Base-by-base conservation (phyloP, 129 eudicot genomes). In the Heracleum sosnowskyi region DNA sequence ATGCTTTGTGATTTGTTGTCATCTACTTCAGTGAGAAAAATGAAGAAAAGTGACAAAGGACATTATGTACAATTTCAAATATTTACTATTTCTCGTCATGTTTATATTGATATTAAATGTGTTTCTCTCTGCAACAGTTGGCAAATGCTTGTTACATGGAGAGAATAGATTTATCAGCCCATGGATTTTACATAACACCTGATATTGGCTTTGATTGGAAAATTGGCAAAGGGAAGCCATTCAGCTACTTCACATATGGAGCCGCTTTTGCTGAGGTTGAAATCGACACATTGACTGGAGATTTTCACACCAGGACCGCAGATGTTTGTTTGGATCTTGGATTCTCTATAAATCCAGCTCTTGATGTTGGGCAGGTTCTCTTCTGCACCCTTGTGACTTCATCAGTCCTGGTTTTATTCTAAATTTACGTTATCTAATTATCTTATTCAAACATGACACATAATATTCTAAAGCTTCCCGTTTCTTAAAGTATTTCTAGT, bases 191-290 rank as follows among this genome's bases (percentile, higher is more conserved):
- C 87, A 86, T 84, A 16, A 87, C 90, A 9, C 97, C 99, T 1
- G 99, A 96, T 81, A 89, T 96, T 33, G 93, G 90, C 69, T 96
- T 96, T 69, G 93, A 96, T 68, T 96, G 99, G 99, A 68, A 69
- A 84, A 85, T 87, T 1, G 97, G 99, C 40, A 89, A 89, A 78
- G 99, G 99, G 49, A 73, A 49, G 31, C 95, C 97, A 26, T 96
- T 90, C 81, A 86, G 88, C 81, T 96, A 92, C 86, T 92, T 88
- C 88, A 96, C 99, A n/a, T 87, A 86, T 72, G 99, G 99, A 35
- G 99, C 99, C 79, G 94, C 99, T 51, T 92, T 92, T 89, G 89
- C 99, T 5, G 99, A 92, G 83, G 99, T 96, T 4, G 99, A 96
- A 82, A 89, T 96, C 60, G 99, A 96, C 79, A 90, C 99, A 7